Percentiles rank a stretch among this genome's conserved stretches.
These are phyloP conservation scores for Lepiota venenata DNA, from an alignment of 768 basidiomycete genomes.

Conservation along the genomic window DNA sequence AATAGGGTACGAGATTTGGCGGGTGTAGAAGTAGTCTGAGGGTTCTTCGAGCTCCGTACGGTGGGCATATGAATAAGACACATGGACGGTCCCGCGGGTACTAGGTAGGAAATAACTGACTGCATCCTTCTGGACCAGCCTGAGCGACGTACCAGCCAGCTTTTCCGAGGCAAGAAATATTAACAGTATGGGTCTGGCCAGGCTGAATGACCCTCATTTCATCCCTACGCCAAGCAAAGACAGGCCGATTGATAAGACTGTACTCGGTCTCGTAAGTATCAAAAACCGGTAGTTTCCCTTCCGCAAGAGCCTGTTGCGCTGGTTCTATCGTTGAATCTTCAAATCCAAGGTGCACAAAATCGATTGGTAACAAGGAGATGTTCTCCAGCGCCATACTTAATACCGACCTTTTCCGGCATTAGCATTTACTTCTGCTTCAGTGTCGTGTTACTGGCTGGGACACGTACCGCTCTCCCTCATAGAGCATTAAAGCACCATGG, in stretches of 20 bases:
- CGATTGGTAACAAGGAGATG: slow-evolving; percentile 74
- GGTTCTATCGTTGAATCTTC: slow-evolving; percentile 86
- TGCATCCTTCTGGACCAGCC: slow-evolving; percentile 13
- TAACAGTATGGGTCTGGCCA: slow-evolving; percentile 66
- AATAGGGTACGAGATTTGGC: slow-evolving; percentile 85
- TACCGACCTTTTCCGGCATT: slow-evolving; percentile 51
- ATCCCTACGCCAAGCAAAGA: slow-evolving; percentile 72
- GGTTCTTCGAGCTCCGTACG: slow-evolving; percentile 33
- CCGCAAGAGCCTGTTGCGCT: slow-evolving; percentile 72
- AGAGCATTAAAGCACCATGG: slow-evolving; percentile 93
- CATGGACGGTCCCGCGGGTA: slow-evolving; percentile 71
- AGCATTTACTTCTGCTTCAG: slow-evolving; percentile 6
- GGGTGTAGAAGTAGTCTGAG: slow-evolving; percentile 69
- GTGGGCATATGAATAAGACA: slow-evolving; percentile 77
- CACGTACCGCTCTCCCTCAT: slow-evolving; percentile 86
- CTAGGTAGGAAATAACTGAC: slow-evolving; percentile 33
- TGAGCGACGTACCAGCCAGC: slow-evolving; percentile 75
- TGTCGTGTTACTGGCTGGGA: not conserved
- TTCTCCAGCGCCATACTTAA: slow-evolving; percentile 91
- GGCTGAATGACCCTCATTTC: slow-evolving; percentile 55
- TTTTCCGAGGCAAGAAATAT: slow-evolving; percentile 82
- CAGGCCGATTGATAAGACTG: slow-evolving; percentile 70
- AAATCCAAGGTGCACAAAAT: slow-evolving; percentile 84
- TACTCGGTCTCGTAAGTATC: slow-evolving; percentile 92
- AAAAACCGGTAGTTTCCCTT: slow-evolving; percentile 76